A percentile compares a stretch with the other conserved stretches of the same genome.
Conservation (phyloP, 208 protist species). For the Trypanosoma lewisi region DNA sequence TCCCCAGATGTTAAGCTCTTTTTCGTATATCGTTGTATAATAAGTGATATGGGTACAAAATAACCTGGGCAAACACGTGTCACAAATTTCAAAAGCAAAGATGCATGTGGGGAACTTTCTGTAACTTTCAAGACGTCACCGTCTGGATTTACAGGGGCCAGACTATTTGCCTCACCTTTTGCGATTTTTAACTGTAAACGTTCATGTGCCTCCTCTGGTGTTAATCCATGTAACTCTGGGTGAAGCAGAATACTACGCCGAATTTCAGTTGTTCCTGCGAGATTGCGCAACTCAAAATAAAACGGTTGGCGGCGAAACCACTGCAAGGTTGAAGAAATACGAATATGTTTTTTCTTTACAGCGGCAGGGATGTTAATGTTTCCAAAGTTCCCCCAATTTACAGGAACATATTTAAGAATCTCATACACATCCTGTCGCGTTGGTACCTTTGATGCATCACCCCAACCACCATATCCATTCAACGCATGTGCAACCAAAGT, state of each 20-base stretch:
- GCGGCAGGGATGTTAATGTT: conserved; percentile 58
- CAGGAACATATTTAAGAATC: conserved; percentile 80
- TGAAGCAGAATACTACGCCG: conserved; percentile 75
- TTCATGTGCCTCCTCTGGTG: conserved; percentile 55
- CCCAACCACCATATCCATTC: conserved; percentile 83
- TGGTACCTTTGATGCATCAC: conserved; percentile 35
- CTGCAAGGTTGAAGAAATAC: conserved; percentile 40
- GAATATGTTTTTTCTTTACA: conserved; percentile 60
- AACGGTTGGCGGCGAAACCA: conserved; percentile 85
- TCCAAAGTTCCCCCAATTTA: conserved; percentile 78
- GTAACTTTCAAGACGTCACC: conserved; percentile 28
- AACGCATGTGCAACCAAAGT: conserved; percentile 26
- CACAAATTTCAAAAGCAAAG: conserved; percentile 48
- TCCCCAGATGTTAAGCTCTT: conserved; percentile 59
- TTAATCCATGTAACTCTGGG: conserved; percentile 75
- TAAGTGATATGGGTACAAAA: conserved; percentile 60
- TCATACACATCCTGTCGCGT: conserved; percentile 75
- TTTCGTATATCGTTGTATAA: conserved; percentile 80
- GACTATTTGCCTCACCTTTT: conserved; percentile 61
- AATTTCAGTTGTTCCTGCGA: conserved; percentile 66
- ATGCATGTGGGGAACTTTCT: conserved; percentile 25
- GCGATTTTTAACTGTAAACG: conserved; percentile 51
- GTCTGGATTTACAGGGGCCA: conserved; percentile 41
- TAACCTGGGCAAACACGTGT: conserved; percentile 73
- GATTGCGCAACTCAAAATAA: conserved; percentile 83